Conservation (phyloP, 2,329 filamentous ascomycete species). For the Cordyceps militaris region DNA sequence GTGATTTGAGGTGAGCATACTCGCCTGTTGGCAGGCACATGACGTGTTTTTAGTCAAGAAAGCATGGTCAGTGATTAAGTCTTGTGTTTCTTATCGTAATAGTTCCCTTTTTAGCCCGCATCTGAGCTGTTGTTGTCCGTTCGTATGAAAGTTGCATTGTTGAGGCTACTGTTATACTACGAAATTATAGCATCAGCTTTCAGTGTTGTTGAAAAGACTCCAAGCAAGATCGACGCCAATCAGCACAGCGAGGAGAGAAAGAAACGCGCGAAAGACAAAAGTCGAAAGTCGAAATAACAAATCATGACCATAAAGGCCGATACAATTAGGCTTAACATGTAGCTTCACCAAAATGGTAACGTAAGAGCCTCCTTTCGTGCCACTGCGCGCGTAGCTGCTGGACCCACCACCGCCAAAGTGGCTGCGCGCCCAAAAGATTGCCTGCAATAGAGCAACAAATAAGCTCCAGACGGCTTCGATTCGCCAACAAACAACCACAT, state of each 20-base stretch:
- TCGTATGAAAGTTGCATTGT: not conserved
- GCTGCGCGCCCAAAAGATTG: slow-evolving; percentile 4
- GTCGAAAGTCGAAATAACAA: no score
- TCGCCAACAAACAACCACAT: not conserved
- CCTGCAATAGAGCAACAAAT: not conserved
- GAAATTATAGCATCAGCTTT: no score
- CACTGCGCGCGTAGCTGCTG: not conserved
- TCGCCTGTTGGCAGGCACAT: not conserved
- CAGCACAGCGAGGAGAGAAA: no score
- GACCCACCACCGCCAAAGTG: not conserved
- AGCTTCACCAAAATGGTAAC: not conserved
- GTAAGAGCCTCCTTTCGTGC: not conserved
- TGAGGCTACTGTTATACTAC: no score
- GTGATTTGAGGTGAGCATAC: not conserved
- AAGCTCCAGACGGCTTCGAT: not conserved
- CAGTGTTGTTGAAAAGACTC: no score
- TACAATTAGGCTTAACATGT: no score
- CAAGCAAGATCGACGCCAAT: no score
- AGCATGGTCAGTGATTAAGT: no score
- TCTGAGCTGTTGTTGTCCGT: not conserved
- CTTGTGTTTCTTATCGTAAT: not conserved
- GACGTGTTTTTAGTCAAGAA: not conserved
- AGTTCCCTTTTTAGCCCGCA: no score
- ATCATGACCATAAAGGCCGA: no score
- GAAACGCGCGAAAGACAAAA: no score